A percentile compares a stretch with the other conserved stretches of the same genome.
Evolutionary conservation across 2,329 filamentous ascomycete genomes (phyloP).

Genomic region (Polychaeton citri): DNA sequence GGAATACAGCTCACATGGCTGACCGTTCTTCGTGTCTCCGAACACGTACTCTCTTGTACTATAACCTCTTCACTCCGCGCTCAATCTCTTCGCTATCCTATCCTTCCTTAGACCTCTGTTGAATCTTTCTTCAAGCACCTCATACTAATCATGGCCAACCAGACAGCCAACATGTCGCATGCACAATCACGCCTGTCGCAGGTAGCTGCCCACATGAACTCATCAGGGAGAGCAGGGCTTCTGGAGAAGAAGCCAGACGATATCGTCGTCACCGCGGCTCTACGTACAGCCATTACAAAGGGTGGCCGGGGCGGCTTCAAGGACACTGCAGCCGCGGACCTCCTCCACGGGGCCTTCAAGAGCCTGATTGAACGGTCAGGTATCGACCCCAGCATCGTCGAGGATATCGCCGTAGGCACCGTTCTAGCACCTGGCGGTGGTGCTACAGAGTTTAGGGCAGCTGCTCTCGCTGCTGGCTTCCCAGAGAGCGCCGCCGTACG

Average conservation of each 20-base stretch:
- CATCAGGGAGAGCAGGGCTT: constrained; percentile 30
- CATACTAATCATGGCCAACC: constrained; percentile 8
- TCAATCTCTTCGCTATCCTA: too few species aligned
- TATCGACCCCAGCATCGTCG: constrained; percentile 76
- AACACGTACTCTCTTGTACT: too few species aligned
- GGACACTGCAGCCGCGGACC: constrained; percentile 76
- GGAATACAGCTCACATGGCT: too few species aligned
- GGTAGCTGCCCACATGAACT: constrained; percentile 42
- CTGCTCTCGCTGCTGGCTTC: constrained; percentile 80
- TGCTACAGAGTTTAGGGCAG: constrained; percentile 92
- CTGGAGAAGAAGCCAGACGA: constrained; percentile 46
- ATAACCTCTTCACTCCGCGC: too few species aligned
- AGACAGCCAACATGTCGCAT: constrained; percentile 5
- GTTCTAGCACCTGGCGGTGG: constrained; percentile 88
- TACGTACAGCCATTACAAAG: constrained; percentile 84
- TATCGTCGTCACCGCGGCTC: constrained; percentile 82
- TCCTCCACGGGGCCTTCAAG: constrained; percentile 73
- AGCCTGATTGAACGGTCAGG: constrained; percentile 70
- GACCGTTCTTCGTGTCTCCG: too few species aligned
- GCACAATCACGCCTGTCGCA: constrained; percentile 44
- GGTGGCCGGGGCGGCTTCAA: constrained; percentile 92
- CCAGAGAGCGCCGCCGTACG: constrained; percentile 74
- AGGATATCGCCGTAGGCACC: constrained; percentile 84
- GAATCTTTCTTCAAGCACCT: neutral
- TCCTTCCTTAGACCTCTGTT: too few species aligned